Base-by-base conservation (phyloP, 805 yeast genomes). In the Ogataea allantospora region DNA sequence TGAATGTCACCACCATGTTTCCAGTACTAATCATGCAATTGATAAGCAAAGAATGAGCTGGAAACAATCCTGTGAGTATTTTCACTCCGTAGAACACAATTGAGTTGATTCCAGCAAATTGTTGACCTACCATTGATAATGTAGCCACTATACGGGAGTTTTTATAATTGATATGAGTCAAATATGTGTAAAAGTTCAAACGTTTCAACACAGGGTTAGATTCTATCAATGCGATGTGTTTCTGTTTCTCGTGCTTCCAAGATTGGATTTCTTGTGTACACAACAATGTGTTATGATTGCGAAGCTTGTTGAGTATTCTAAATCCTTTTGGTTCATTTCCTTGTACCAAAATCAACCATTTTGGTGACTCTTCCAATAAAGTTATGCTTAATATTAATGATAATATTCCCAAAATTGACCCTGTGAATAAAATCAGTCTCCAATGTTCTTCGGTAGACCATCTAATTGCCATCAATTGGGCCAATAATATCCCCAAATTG, bases 51-150 rank as follows among this genome's bases (percentile, higher is more conserved):
- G 97, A 81, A 38, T 76, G 69, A 9, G 75, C 64, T 2, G 98
- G 96, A 46, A 88, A 72, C 4, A 84, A 65, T 6, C 76, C 66
- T n/a, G 80, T 69, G 35, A 93, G 67, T 1, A 91, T 84, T 10
- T 86, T 77, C 5, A 91, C 96, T 4, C 99, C 99, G 59, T 91
- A 93, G 57, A 91, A 87, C 14, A 93, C 78, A 43, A 93, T 88
- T 2, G 96, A 79, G 60, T 93, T 93, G 57, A 93, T 86, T 22
- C 99, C 99, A 51, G 88, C 80, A 41, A 91, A 77, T 60, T 93
- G 99, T 65, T 93, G 99, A 12, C 89, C 82, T 14, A 81, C 65
- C 69, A 89, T 75, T 12, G 88, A 71, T 2, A 83, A 77, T 0
- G 88, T 77, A 7, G 88, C 84, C 1, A 80, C 83, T 13, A 73